Conservation (phyloP, 805 yeast species). For the Tetrapisispora pingtungensis region DNA sequence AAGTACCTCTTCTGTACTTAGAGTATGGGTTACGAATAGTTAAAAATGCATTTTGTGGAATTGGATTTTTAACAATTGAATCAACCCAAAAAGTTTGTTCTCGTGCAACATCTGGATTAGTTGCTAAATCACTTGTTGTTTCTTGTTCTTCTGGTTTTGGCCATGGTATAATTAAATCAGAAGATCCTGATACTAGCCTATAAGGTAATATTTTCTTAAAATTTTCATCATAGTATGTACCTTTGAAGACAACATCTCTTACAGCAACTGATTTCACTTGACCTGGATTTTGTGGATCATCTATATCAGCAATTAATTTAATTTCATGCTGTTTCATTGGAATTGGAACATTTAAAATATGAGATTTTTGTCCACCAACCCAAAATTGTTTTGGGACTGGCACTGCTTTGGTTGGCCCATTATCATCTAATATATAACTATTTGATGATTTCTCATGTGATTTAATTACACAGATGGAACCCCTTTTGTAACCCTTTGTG, state of each 20-base stretch:
- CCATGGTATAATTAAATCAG: slow-evolving; percentile 75
- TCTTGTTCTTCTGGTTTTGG: slow-evolving; percentile 52
- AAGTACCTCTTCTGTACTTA: slow-evolving; percentile 51
- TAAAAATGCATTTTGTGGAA: slow-evolving; percentile 55
- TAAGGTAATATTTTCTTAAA: slow-evolving; percentile 66
- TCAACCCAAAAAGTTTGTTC: slow-evolving; percentile 70
- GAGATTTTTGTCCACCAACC: slow-evolving; percentile 62
- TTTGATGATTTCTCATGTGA: slow-evolving; percentile 52
- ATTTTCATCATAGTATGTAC: slow-evolving; percentile 62
- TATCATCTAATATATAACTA: slow-evolving; percentile 53
- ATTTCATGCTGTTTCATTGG: slow-evolving; percentile 51
- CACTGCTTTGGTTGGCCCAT: slow-evolving; percentile 51
- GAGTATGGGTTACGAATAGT: slow-evolving; percentile 73
- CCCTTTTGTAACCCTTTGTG: slow-evolving; percentile 58
- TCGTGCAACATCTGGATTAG: slow-evolving; percentile 45
- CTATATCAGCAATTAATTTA: slow-evolving; percentile 69
- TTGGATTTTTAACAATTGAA: slow-evolving; percentile 52
- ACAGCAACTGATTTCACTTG: slow-evolving; percentile 64
- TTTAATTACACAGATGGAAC: slow-evolving; percentile 61
- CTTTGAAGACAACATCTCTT: slow-evolving; percentile 57
- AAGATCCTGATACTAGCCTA: slow-evolving; percentile 64
- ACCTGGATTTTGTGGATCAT: slow-evolving; percentile 48
- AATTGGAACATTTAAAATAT: slow-evolving; percentile 59
- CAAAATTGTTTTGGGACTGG: slow-evolving; percentile 66
- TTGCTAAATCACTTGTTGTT: slow-evolving; percentile 43